A percentile compares a stretch with the other conserved stretches of the same genome.
Conservation (phyloP, 768 basidiomycete species). For the Podaxis carcinomalis region DNA sequence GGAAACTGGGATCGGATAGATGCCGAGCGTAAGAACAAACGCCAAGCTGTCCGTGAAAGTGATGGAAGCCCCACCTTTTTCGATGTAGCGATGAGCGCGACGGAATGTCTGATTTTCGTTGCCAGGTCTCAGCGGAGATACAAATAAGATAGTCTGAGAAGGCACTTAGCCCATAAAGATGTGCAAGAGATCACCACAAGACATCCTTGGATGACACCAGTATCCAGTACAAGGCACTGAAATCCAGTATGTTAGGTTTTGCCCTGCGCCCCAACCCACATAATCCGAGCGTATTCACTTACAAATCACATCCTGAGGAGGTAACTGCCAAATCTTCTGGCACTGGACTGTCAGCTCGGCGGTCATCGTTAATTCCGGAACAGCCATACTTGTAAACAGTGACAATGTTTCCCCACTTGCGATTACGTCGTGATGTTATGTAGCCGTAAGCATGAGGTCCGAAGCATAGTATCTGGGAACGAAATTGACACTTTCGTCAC, state of each 20-base stretch:
- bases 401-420: neutral
- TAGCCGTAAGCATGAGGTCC: neutral
- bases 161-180: no score
- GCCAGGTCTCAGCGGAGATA: neutral
- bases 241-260: neutral
- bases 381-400: neutral
- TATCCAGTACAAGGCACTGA: neutral
- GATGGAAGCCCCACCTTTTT: neutral
- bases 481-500: slow-evolving; percentile 1
- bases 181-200: no score
- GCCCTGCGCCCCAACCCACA: neutral
- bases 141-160: neutral
- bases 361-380: slow-evolving; percentile 10
- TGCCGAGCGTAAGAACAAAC: neutral
- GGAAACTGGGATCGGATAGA: neutral
- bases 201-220: no score
- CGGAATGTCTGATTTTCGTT: neutral
- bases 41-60: neutral
- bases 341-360: slow-evolving; percentile 6
- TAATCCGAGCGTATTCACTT: neutral
- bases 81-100: neutral
- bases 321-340: neutral
- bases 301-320: neutral
- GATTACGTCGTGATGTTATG: slow-evolving; percentile 6
- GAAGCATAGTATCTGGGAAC: neutral